A percentile compares a stretch with the other conserved stretches of the same genome.
Evolutionary conservation across 495 filamentous ascomycete species (phyloP).

Genomic region (Talaromyces nanjingensis): DNA sequence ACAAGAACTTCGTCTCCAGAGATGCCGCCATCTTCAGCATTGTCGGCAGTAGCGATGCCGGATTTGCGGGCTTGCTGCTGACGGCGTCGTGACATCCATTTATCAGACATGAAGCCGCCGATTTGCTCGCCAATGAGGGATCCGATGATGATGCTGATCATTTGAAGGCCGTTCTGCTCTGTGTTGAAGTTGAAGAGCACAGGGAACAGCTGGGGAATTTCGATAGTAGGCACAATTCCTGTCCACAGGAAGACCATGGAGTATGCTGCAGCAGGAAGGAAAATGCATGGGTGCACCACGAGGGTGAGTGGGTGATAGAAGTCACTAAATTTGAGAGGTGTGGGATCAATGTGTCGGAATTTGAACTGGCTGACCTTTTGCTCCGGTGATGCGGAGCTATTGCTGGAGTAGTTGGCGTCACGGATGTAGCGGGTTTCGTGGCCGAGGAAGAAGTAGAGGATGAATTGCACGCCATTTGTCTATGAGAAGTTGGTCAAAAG

Average conservation of each 20-base stretch:
- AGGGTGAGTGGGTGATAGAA: background rate
- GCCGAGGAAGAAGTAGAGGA: slow-evolving; percentile 47
- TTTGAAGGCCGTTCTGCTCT: slow-evolving; percentile 48
- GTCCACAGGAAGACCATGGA: background rate
- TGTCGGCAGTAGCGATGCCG: background rate
- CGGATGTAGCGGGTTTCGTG: slow-evolving; percentile 46
- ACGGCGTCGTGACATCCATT: slow-evolving; percentile 34
- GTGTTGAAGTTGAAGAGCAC: slow-evolving; percentile 38
- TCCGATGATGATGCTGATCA: slow-evolving; percentile 45
- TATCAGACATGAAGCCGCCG: slow-evolving; percentile 39
- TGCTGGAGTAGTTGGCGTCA: background rate
- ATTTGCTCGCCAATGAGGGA: slow-evolving; percentile 49
- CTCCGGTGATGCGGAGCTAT: background rate
- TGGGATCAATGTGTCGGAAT: background rate
- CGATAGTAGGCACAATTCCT: background rate
- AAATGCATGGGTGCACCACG: background rate
- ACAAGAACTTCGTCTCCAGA: background rate
- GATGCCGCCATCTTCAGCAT: background rate
- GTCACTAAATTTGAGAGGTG: background rate
- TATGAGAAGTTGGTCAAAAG: slow-evolving; percentile 12
- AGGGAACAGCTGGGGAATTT: background rate
- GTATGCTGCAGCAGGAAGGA: background rate
- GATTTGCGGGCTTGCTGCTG: background rate
- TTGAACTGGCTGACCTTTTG: background rate
- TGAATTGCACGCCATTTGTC: slow-evolving; percentile 47